Evolutionary conservation across 495 filamentous ascomycete species (phyloP).

Genomic region (Lepraria neglecta): DNA sequence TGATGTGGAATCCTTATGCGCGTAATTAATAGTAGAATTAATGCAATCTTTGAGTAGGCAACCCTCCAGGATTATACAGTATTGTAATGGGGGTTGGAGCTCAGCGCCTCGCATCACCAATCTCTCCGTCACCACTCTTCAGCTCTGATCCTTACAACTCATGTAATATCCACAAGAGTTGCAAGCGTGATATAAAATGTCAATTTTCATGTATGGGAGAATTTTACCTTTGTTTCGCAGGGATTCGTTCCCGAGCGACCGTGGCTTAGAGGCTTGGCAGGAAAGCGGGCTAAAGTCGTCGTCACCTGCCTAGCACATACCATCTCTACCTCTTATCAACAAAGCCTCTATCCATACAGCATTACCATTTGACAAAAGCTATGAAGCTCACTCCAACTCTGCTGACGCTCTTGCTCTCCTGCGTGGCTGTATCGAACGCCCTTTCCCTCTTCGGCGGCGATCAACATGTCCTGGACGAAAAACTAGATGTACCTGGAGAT

Average conservation of each 20-base stretch:
- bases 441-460: conserved; percentile 27
- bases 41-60: not conserved
- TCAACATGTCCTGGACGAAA: conserved; percentile 32
- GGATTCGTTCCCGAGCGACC: not conserved
- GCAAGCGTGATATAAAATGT: not conserved
- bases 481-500: conserved; percentile 58
- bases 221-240: not conserved
- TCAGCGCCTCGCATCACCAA: too few species aligned
- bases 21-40: not conserved
- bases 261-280: conserved; percentile 13
- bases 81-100: not conserved
- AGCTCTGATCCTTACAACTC: not conserved
- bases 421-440: conserved; percentile 26
- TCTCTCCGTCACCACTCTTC: not conserved
- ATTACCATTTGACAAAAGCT: not conserved
- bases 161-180: not conserved
- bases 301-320: conserved; percentile 4
- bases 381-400: conserved; percentile 30
- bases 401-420: conserved; percentile 28
- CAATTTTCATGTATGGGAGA: not conserved
- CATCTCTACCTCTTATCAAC: not conserved
- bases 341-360: not conserved
- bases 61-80: too few species aligned
- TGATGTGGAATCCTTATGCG: not conserved
- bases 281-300: conserved; percentile 1